Conservation (phyloP, 1,139 yeast species). For the Kodamaea arcana region DNA sequence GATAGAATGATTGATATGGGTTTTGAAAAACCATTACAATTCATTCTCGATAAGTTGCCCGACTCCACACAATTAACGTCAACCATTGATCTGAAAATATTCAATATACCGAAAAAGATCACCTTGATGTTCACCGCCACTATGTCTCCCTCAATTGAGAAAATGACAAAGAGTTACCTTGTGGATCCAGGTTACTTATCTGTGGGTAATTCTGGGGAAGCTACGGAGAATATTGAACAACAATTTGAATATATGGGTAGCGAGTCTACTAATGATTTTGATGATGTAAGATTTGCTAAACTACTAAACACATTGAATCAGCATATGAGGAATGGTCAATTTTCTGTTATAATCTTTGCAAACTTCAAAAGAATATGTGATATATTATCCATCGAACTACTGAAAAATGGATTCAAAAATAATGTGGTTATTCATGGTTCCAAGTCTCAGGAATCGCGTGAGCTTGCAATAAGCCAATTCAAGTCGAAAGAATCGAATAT, state of each 20-base stretch:
- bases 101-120: slow-evolving; percentile 25
- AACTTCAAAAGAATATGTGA: slow-evolving; percentile 77
- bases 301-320: slow-evolving; percentile 21
- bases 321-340: slow-evolving; percentile 16
- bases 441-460: slow-evolving; percentile 83
- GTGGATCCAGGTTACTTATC: slow-evolving; percentile 58
- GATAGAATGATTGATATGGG: slow-evolving; percentile 96
- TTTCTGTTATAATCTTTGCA: slow-evolving; percentile 75
- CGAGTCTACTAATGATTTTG: slow-evolving; percentile 15
- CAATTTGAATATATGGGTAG: slow-evolving; percentile 48
- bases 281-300: slow-evolving; percentile 21
- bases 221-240: slow-evolving; percentile 67
- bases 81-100: slow-evolving; percentile 23
- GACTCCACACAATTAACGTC: slow-evolving; percentile 19
- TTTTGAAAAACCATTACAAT: slow-evolving; percentile 73
- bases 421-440: slow-evolving; percentile 80
- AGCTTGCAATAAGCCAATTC: slow-evolving; percentile 64
- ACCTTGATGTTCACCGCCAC: slow-evolving; percentile 96
- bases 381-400: slow-evolving; percentile 48
- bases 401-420: slow-evolving; percentile 37
- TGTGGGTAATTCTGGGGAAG: slow-evolving; percentile 62
- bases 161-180: slow-evolving; percentile 59
- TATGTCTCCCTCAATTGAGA: slow-evolving; percentile 71
- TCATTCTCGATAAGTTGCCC: slow-evolving; percentile 51
- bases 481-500: slow-evolving; percentile 58